phyloP scores from a whole-genome alignment of 2,329 filamentous ascomycete genomes.

The Pestalotiopsis sp. region DNA sequence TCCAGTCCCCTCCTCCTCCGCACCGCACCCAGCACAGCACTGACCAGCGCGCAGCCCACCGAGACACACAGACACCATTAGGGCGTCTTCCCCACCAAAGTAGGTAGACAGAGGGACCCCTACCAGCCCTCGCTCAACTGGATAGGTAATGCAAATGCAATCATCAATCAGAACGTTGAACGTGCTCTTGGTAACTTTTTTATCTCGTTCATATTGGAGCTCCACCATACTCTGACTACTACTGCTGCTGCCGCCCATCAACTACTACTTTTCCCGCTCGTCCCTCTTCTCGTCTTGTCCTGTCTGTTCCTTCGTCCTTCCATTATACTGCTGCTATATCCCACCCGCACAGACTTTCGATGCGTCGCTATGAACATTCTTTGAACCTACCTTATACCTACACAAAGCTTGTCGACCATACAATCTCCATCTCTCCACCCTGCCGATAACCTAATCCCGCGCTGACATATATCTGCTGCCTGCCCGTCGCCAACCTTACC shows the following conservation, averaged over 20 bases:
- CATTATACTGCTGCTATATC: neutral
- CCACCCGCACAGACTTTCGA: neutral
- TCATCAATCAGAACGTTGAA: neutral
- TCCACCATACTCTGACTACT: neutral
- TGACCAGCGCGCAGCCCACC: neutral
- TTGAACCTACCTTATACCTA: neutral
- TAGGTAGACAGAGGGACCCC: neutral
- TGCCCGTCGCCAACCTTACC: neutral
- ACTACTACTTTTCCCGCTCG: neutral
- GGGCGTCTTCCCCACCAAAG: neutral
- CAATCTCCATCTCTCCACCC: neutral
- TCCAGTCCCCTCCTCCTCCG: neutral
- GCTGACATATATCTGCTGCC: neutral
- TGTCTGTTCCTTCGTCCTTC: neutral
- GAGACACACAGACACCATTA: neutral
- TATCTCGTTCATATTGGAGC: neutral
- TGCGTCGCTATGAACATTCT: neutral
- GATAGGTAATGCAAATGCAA: neutral
- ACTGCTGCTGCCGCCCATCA: neutral
- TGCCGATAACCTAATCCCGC: neutral
- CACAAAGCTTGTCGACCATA: neutral
- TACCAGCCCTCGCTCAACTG: neutral
- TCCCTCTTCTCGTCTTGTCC: neutral
- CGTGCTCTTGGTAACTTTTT: neutral
- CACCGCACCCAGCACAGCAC: neutral